Evolutionary conservation across 805 yeast species (phyloP).

Genomic region (Candida corydali): DNA sequence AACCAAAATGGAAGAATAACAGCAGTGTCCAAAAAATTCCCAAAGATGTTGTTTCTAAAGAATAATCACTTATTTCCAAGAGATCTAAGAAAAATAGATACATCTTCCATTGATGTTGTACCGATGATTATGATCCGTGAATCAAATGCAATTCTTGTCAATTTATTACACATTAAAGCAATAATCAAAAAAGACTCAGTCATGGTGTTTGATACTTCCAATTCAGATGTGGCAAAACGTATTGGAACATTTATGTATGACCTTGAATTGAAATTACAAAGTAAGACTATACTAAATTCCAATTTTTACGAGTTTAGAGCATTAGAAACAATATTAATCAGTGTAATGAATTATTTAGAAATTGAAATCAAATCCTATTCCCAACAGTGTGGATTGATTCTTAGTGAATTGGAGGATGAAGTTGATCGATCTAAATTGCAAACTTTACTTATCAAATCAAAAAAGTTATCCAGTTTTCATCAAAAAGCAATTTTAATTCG

Average conservation of each 20-base stretch:
- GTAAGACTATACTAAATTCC: constrained; percentile 16
- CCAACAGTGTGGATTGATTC: constrained; percentile 54
- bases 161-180: constrained; percentile 84
- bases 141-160: constrained; percentile 72
- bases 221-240: constrained; percentile 61
- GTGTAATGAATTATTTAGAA: constrained; percentile 76
- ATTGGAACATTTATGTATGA: constrained; percentile 82
- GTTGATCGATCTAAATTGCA: constrained; percentile 73
- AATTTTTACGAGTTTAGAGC: constrained; percentile 70
- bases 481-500: constrained; percentile 74
- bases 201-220: constrained; percentile 76
- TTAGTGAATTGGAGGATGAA: constrained; percentile 71
- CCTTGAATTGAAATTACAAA: constrained; percentile 65
- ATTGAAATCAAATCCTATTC: constrained; percentile 64
- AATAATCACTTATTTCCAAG: constrained; percentile 78
- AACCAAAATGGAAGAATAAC: constrained; percentile 65
- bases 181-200: constrained; percentile 77
- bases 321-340: constrained; percentile 74
- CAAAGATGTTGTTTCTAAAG: constrained; percentile 63
- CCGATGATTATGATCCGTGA: constrained; percentile 81
- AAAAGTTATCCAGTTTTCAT: constrained; percentile 64
- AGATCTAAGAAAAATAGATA: constrained; percentile 81
- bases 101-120: constrained; percentile 70
- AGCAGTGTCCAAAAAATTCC: constrained; percentile 68
- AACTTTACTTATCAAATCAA: constrained; percentile 69